Percentiles rank a stretch among this genome's conserved stretches.
Conservation (phyloP, 352 stramenopile genomes). For the Pythium aphanidermatum region DNA sequence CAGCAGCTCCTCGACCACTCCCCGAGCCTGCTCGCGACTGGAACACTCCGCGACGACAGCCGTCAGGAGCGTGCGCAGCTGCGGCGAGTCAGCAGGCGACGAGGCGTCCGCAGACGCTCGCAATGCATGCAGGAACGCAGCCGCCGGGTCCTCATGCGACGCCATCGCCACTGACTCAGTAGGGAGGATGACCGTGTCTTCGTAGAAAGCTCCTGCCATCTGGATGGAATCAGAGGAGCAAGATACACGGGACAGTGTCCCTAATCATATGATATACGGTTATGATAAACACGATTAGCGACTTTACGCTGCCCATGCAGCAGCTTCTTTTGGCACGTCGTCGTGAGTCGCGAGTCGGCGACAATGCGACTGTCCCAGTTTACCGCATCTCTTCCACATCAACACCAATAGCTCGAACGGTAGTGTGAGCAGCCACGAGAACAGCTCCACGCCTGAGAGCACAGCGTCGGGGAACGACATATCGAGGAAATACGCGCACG, state of each 20-base stretch:
- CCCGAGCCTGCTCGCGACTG: background rate
- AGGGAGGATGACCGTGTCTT: no score
- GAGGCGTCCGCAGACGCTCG: background rate
- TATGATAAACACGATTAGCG: no score
- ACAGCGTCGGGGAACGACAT: constrained; percentile 6
- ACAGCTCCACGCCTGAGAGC: constrained; percentile 4
- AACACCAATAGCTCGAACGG: background rate
- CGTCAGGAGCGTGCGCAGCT: constrained; percentile 4
- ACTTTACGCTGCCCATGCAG: no score
- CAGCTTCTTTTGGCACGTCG: no score
- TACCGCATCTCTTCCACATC: background rate
- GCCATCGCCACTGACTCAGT: no score
- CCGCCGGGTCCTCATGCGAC: no score
- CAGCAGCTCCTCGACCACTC: background rate
- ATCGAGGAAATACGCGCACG: constrained; percentile 4
- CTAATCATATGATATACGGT: no score
- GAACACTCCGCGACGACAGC: constrained; percentile 4
- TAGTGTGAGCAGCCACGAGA: constrained; percentile 2
- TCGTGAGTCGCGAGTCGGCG: no score
- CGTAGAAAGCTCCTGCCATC: no score
- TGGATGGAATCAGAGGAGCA: no score
- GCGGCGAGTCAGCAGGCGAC: background rate
- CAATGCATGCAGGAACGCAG: constrained; percentile 14
- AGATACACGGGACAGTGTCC: no score
- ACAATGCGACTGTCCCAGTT: no score